A percentile compares a stretch with the other conserved stretches of the same genome.
These are phyloP conservation scores for Calonectria montana DNA, from an alignment of 2,329 filamentous ascomycete genomes.

Conservation along the genomic window DNA sequence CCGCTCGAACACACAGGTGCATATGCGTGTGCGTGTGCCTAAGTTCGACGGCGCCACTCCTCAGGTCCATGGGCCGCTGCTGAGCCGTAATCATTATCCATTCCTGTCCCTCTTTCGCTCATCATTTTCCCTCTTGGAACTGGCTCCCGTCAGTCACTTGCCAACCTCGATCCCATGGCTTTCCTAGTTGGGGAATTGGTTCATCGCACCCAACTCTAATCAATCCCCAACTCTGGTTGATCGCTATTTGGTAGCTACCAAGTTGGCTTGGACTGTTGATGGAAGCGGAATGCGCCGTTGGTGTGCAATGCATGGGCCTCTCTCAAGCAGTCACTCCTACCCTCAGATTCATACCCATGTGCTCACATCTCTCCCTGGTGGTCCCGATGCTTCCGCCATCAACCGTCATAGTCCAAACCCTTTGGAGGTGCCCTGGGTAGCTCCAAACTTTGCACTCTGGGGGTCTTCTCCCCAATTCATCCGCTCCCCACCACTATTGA, in stretches of 20 bases:
- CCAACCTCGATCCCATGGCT: not conserved
- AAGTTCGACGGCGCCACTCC: not conserved
- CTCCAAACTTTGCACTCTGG: not conserved
- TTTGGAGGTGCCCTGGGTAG: not conserved
- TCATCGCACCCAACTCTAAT: not conserved
- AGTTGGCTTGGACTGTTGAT: not conserved
- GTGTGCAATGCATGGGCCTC: not conserved
- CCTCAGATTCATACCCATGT: not conserved
- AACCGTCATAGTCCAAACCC: not conserved
- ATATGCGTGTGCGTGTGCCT: not conserved
- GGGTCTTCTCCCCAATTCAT: not conserved
- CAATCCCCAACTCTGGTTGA: not conserved
- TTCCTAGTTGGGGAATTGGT: not conserved
- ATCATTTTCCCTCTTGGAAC: not conserved
- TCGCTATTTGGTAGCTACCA: not conserved
- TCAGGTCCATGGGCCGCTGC: not conserved
- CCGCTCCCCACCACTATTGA: not conserved
- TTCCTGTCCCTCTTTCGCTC: not conserved
- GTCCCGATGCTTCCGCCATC: not conserved
- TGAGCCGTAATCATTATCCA: not conserved
- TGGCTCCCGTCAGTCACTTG: not conserved
- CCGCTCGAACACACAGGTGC: not conserved
- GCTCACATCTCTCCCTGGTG: not conserved
- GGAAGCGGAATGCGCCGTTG: not conserved
- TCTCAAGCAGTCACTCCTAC: not conserved